Percentiles rank a stretch among this genome's conserved stretches.
Evolutionary conservation across 768 basidiomycete species (phyloP).

Genomic region (Grammothele lineata): DNA sequence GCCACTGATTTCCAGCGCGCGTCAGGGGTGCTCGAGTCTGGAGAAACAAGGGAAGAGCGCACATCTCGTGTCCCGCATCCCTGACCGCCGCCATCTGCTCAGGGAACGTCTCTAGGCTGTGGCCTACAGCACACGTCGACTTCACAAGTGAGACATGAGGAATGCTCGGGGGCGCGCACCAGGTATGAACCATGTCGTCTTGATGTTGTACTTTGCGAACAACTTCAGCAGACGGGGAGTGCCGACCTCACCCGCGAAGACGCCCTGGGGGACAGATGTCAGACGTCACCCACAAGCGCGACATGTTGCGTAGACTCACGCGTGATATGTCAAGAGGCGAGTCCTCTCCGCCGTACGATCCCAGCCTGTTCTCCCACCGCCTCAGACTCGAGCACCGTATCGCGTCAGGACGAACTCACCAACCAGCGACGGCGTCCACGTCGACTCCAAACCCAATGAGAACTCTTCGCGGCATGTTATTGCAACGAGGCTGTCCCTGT

Average conservation of each 20-base stretch:
- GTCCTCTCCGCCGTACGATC: constrained; percentile 72
- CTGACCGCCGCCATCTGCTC: constrained; percentile 64
- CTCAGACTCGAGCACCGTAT: no score
- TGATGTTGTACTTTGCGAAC: constrained; percentile 63
- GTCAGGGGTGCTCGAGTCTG: background rate
- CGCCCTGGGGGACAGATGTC: constrained; percentile 38
- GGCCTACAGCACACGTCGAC: constrained; percentile 35
- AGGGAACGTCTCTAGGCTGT: constrained; percentile 73
- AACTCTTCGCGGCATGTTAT: constrained; percentile 55
- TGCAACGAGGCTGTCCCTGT: no score
- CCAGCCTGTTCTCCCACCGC: constrained; percentile 51
- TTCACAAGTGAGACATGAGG: background rate
- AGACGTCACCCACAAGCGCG: background rate
- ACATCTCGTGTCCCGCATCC: constrained; percentile 77
- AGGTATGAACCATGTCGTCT: constrained; percentile 74
- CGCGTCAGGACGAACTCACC: no score
- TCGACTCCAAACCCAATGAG: constrained; percentile 66
- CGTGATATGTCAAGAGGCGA: constrained; percentile 66
- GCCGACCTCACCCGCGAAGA: constrained; percentile 77
- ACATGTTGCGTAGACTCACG: constrained; percentile 26
- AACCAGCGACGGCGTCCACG: constrained; percentile 75
- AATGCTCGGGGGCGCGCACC: constrained; percentile 30
- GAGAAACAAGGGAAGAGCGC: no score
- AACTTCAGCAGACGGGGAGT: constrained; percentile 63
- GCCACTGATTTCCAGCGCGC: constrained; percentile 42